Evolutionary conservation across 495 filamentous ascomycete species (phyloP).

Genomic region (Hypoxylon crocopeplum): DNA sequence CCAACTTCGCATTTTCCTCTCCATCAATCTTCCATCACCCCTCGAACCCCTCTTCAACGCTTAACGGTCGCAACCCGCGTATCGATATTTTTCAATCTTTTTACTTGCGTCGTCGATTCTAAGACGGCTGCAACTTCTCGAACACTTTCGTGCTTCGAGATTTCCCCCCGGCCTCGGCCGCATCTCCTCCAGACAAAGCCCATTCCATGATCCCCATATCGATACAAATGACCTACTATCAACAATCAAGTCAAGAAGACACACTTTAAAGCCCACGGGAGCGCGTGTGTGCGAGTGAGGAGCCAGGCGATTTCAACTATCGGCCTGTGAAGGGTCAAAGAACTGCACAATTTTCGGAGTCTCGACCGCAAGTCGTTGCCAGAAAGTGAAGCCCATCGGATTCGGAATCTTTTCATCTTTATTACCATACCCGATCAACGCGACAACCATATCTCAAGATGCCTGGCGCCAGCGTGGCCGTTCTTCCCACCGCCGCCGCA

Average conservation of each 20-base stretch:
- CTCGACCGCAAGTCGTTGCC: conserved; percentile 44
- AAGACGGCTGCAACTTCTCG: conserved; percentile 59
- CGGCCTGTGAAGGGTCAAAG: conserved; percentile 51
- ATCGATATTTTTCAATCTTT: conserved; percentile 26
- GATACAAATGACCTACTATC: conserved; percentile 64
- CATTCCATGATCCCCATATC: conserved; percentile 61
- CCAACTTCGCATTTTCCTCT: conserved; percentile 42
- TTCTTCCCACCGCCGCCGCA: conserved; percentile 60
- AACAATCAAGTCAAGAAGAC: conserved; percentile 56
- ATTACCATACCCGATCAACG: conserved; percentile 48
- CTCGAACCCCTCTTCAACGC: conserved; percentile 55
- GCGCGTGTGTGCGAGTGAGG: conserved; percentile 58
- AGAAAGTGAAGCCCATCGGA: conserved; percentile 35
- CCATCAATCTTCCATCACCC: conserved; percentile 52
- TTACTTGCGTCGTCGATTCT: conserved; percentile 33
- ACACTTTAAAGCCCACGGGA: conserved; percentile 69
- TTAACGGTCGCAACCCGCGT: conserved; percentile 48
- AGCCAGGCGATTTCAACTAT: conserved; percentile 60
- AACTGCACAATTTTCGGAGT: conserved; percentile 33
- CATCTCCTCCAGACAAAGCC: conserved; percentile 27
- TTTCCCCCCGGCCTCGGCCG: conserved; percentile 40
- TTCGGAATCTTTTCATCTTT: conserved; percentile 19
- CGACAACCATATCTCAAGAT: conserved; percentile 58
- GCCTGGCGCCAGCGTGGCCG: conserved; percentile 70
- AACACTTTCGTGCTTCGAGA: conserved; percentile 52